Conservation (phyloP, 768 basidiomycete genomes). For the Lepiota brunneoincarnata region DNA sequence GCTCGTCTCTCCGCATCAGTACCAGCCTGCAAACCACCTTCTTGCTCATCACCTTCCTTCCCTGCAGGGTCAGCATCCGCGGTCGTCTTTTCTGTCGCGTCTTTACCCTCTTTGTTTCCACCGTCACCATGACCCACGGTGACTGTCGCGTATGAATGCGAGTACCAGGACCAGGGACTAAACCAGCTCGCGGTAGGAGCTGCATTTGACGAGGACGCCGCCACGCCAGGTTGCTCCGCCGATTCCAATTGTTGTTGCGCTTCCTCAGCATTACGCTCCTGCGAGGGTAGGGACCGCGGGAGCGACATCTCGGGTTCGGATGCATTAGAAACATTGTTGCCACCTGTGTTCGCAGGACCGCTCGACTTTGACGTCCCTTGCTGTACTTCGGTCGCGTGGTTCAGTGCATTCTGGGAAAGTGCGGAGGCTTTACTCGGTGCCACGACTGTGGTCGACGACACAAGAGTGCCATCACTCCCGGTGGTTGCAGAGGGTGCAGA, state of each 20-base stretch:
- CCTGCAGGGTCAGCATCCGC: constrained; percentile 2
- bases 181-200: constrained; percentile 2
- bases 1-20: neutral
- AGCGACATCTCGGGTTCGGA: neutral
- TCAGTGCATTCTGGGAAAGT: neutral
- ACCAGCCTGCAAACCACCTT: neutral
- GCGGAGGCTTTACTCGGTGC: constrained; percentile 5
- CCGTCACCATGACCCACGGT: neutral
- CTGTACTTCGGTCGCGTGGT: constrained; percentile 7
- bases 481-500: neutral
- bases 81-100: neutral
- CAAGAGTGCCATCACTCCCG: neutral
- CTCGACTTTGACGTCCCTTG: neutral
- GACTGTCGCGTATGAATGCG: neutral
- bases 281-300: constrained; percentile 3
- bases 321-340: constrained; percentile 4
- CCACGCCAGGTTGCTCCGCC: constrained; percentile 1
- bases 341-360: neutral
- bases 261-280: constrained; percentile 8
- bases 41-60: neutral
- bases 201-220: neutral
- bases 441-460: neutral
- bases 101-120: neutral
- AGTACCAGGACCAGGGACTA: constrained; percentile 11
- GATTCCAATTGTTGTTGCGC: neutral